Evolutionary conservation across 2,329 filamentous ascomycete species (phyloP), one percentile per base, ranked within the genome.

Genomic region (Fusarium nematophilum): DNA sequence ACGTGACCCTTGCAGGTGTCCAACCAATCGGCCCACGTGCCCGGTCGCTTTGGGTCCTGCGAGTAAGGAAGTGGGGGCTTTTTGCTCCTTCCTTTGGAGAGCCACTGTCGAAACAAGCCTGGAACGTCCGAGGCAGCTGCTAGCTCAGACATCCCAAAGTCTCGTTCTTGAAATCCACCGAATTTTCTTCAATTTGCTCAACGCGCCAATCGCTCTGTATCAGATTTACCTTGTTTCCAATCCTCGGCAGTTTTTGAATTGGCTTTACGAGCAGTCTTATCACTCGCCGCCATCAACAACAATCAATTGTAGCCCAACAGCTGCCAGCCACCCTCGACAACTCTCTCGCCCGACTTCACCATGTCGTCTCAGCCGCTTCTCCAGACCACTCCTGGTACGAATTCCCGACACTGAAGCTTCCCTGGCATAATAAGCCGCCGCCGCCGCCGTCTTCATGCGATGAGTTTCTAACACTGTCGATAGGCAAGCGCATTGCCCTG

Each of bases 301-400:
- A 25, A 30, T 26, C 13, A 21, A 44, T 25, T 31, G 10, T 38
- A 46, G 21, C 21, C 15, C 18, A 44, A 27, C 49, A 33, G 27
- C 51, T 63, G 13, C 51, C 60, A 61, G 47, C 48, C 55, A 54
- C 47, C 47, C 31, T 60, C 40, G 18, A 36, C 40, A 37, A 48
- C 17, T 14, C 25, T 25, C 36, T 40, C 29, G 38, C 27, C 26
- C 40, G 34, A 50, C 26, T 55, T 47, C 26, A 83, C 65, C 72
- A 98, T 99, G 95, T 99, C 95, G 64, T 93, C 89, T 75, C 94
- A 97, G 80, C 95, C 95, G 72, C 91, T 99, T 55, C 91, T 99
- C 67, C 93, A 97, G 75, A 94, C 92, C 46, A 90, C 93, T 46
- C 93, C 93, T 65, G 93, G 93, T 96, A 85, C 68, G 83, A 61